Percentiles rank a stretch among this genome's conserved stretches.
These are phyloP conservation scores for Verticillium isaacii DNA, from an alignment of 2,329 filamentous ascomycete genomes.

Conservation along the genomic window DNA sequence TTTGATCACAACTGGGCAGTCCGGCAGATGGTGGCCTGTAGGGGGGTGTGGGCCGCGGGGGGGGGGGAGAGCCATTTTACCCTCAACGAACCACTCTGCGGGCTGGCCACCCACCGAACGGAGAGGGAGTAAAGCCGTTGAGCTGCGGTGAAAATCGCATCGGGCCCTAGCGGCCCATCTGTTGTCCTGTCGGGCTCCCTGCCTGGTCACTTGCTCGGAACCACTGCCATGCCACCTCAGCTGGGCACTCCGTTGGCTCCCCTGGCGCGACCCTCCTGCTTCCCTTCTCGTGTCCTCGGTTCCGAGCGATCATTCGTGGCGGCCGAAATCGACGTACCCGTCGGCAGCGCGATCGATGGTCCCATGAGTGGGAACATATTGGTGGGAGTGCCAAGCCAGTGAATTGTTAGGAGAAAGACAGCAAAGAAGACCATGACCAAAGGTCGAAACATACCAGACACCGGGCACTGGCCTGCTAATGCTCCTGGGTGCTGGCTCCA, in stretches of 20 bases:
- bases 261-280: not conserved
- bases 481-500: not conserved
- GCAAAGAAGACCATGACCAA: not conserved
- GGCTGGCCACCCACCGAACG: not conserved
- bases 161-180: not conserved
- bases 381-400: not conserved
- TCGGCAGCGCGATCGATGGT: not conserved
- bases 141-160: not conserved
- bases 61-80: not conserved
- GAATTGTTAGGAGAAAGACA: not conserved
- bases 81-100: not conserved
- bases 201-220: not conserved
- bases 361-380: not conserved
- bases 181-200: too few species aligned
- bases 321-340: not conserved
- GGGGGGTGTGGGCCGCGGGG: too few species aligned
- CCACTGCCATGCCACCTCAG: not conserved
- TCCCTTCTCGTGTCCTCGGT: not conserved
- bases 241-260: not conserved
- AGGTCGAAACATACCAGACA: constrained; percentile 2
- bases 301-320: not conserved
- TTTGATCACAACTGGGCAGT: too few species aligned
- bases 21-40: too few species aligned
- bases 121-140: not conserved
- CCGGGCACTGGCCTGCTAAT: constrained; percentile 1